Percentiles rank a stretch among this genome's conserved stretches.
These are phyloP conservation scores for Candida jianshihensis DNA, from an alignment of 805 yeast genomes.

Conservation along the genomic window DNA sequence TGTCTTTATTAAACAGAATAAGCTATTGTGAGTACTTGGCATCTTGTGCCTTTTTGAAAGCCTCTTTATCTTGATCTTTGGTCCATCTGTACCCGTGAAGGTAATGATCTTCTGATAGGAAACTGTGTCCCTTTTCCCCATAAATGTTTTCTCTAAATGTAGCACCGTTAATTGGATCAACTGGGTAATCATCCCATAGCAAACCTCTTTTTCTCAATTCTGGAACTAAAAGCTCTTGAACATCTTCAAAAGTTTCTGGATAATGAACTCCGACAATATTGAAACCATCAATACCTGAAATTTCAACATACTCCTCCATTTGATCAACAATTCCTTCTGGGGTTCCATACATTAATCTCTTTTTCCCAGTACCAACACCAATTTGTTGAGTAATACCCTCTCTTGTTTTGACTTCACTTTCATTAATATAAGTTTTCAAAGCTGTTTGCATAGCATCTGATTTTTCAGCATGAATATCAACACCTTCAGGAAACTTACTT, in stretches of 20 bases:
- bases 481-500: conserved; percentile 24
- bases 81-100: conserved; percentile 12
- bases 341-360: conserved; percentile 2
- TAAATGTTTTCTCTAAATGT: conserved; percentile 9
- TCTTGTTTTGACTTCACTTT: not conserved
- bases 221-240: conserved; percentile 30
- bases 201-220: conserved; percentile 30
- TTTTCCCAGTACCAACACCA: conserved; percentile 18
- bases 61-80: not conserved
- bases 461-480: conserved; percentile 11
- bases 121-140: conserved; percentile 7
- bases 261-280: conserved; percentile 27
- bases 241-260: conserved; percentile 35
- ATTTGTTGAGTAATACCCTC: conserved; percentile 4
- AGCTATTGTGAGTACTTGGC: too few relatives aligned
- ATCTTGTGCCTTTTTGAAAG: too few relatives aligned
- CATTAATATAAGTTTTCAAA: not conserved
- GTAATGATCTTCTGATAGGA: conserved; percentile 5
- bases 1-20: too few relatives aligned
- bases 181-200: conserved; percentile 30
- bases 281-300: conserved; percentile 37
- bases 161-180: conserved; percentile 27
- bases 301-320: conserved; percentile 33
- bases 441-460: not conserved
- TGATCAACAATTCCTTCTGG: conserved; percentile 24